Base-by-base conservation (phyloP, 768 basidiomycete species). In the Amanita polypyramis region DNA sequence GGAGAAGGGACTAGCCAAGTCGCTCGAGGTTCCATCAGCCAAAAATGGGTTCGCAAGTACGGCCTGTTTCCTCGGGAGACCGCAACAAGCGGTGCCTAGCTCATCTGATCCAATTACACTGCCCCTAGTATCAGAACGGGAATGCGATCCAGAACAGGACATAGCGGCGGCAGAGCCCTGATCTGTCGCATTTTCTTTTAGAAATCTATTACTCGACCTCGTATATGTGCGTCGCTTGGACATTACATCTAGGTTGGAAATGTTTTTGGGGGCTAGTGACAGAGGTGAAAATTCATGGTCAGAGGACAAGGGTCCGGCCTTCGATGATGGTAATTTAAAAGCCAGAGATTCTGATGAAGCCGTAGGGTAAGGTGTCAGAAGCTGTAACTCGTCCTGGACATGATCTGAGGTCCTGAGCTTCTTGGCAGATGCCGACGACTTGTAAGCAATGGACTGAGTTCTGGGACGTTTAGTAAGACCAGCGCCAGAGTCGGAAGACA, bases 301-400 rank as follows among this genome's bases (percentile, higher is more conserved):
- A 19, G 49, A 30, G 14, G 47, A 34, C 9, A 23, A 15, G 12
- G 34, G 32, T 12, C 12, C 10, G n/a, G 30, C 49, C 14, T 23
- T 50, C 4, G 41, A 43, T 29, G 35, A 43, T 21, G 15, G 40
- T n/a, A 50, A 33, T 20, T 43, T 50, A 23, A 50, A 50, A 12
- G 37, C 49, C 20, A 43, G 49, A 25, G 49, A 43, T 43, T 50
- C 35, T 17, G 49, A 50, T 43, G 25, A 32, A 34, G 49, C 34
- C 12, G 49, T 35, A 12, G 49, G 41, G 30, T 43, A 43, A 27
- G 49, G 49, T 4, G 49, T 50, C 29, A 36, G 41, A 20, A 43
- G n/a, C 10, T 14, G 17, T 23, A 21, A 9, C n/a, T 36, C 45
- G 15, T 38, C 37, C 21, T 25, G 32, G 20, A 37, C 14, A 30